Evolutionary conservation across 2,329 filamentous ascomycete species (phyloP).

Genomic region (Trichoderma pleuroti): DNA sequence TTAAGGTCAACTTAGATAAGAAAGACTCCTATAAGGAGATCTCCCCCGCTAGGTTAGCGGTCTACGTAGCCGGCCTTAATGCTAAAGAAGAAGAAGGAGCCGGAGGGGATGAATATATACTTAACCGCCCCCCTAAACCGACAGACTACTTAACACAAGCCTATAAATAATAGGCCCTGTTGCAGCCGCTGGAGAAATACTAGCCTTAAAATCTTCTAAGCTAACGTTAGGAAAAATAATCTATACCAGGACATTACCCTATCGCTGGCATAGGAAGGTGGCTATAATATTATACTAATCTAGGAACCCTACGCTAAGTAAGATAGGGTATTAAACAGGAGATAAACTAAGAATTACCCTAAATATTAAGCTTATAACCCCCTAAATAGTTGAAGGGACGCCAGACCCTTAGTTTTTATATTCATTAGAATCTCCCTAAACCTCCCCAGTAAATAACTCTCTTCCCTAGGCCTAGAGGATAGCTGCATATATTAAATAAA

Average conservation of each 20-base stretch:
- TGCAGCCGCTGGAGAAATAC: background rate
- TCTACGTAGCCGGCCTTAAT: no score
- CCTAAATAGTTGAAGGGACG: background rate
- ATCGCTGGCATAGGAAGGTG: background rate
- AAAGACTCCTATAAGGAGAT: no score
- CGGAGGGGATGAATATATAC: no score
- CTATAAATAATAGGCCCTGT: background rate
- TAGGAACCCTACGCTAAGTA: background rate
- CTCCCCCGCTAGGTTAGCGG: no score
- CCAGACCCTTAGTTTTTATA: background rate
- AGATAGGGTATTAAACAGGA: background rate
- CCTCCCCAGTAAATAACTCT: background rate
- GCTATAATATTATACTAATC: background rate
- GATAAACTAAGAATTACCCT: background rate
- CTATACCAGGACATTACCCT: background rate
- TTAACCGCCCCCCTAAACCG: no score
- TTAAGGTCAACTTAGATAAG: no score
- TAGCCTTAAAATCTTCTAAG: conserved; percentile 1
- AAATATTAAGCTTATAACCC: background rate
- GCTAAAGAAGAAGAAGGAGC: no score
- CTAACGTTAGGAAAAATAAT: background rate
- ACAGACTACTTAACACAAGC: no score
- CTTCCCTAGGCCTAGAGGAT: background rate
- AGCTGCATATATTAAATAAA: background rate
- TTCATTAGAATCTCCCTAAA: background rate